Percentiles rank a stretch among this genome's conserved stretches.
phyloP scores from a whole-genome alignment of 2,329 filamentous ascomycete genomes.

The Monosporascus ibericus region DNA sequence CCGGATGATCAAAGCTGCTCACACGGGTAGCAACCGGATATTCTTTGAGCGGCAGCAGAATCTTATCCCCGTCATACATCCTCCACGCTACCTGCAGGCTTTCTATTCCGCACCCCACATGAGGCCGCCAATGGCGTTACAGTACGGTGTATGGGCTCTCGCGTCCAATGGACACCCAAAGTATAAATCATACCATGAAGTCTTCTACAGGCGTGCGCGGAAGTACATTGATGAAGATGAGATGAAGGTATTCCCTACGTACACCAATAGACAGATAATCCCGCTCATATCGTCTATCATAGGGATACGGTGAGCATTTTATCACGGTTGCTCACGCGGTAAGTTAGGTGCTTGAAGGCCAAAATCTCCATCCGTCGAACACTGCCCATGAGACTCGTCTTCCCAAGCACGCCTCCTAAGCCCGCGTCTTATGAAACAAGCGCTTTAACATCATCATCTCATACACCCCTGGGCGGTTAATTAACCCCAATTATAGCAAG shows the following conservation, averaged over 20 bases:
- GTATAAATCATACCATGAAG: constrained; percentile 63
- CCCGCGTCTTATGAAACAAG: too few relatives aligned
- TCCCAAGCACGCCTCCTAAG: not conserved
- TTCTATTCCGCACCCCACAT: constrained; percentile 66
- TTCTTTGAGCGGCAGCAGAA: constrained; percentile 74
- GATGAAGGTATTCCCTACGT: constrained; percentile 52
- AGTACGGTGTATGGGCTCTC: constrained; percentile 85
- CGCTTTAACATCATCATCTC: too few relatives aligned
- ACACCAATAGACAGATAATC: not conserved
- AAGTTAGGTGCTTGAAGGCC: not conserved
- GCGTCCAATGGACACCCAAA: constrained; percentile 67
- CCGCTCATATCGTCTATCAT: not conserved
- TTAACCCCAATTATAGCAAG: constrained; percentile 40
- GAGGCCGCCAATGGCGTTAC: constrained; percentile 77
- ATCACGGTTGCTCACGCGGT: constrained; percentile 67
- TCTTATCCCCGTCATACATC: constrained; percentile 72
- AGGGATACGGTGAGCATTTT: constrained; percentile 72
- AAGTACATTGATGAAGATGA: constrained; percentile 82
- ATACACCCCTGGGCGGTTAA: not conserved
- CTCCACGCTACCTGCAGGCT: constrained; percentile 65
- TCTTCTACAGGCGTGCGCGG: constrained; percentile 76
- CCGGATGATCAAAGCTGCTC: constrained; percentile 6
- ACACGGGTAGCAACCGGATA: constrained; percentile 51
- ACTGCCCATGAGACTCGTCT: not conserved
- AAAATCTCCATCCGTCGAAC: not conserved